Conservation (phyloP, 2,329 filamentous ascomycete species). For the Bipolaris cookei region DNA sequence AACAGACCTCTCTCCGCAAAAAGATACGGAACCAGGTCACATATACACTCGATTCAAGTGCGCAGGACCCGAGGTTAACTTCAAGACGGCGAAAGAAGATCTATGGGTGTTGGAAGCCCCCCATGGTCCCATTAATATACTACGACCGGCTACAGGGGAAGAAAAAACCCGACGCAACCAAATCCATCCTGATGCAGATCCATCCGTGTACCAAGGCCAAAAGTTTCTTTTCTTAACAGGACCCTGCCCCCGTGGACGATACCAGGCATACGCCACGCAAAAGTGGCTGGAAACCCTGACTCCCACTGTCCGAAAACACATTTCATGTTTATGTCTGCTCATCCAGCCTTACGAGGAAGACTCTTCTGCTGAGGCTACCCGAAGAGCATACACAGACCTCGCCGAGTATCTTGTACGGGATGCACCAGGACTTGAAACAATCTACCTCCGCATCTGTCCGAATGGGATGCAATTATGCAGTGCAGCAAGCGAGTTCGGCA, state of each 20-base stretch:
- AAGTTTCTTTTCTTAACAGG: constrained; percentile 40
- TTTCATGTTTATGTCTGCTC: constrained; percentile 33
- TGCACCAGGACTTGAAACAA: constrained; percentile 21
- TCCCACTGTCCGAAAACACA: constrained; percentile 20
- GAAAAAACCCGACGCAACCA: constrained; percentile 24
- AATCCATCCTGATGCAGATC: constrained; percentile 34
- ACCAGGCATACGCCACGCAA: constrained; percentile 42
- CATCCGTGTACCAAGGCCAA: constrained; percentile 33
- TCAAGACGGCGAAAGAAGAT: constrained; percentile 21
- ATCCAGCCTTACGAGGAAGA: constrained; percentile 42
- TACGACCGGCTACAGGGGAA: constrained; percentile 31
- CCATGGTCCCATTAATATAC: constrained; percentile 38
- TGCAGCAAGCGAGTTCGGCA: constrained; percentile 17
- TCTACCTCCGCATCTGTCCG: constrained; percentile 31
- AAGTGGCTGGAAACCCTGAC: constrained; percentile 30
- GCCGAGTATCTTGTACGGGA: constrained; percentile 23
- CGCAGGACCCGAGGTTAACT: constrained; percentile 30
- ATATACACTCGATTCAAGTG: constrained; percentile 43
- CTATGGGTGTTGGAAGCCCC: constrained; percentile 37
- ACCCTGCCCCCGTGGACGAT: constrained; percentile 42
- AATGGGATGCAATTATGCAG: constrained; percentile 6
- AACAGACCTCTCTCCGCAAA: constrained; percentile 8
- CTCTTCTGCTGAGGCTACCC: constrained; percentile 13
- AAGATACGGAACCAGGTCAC: constrained; percentile 28
- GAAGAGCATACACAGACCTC: constrained; percentile 29